Evolutionary conservation across 208 protist species (phyloP).

Genomic region (Leishmania martiniquensis): DNA sequence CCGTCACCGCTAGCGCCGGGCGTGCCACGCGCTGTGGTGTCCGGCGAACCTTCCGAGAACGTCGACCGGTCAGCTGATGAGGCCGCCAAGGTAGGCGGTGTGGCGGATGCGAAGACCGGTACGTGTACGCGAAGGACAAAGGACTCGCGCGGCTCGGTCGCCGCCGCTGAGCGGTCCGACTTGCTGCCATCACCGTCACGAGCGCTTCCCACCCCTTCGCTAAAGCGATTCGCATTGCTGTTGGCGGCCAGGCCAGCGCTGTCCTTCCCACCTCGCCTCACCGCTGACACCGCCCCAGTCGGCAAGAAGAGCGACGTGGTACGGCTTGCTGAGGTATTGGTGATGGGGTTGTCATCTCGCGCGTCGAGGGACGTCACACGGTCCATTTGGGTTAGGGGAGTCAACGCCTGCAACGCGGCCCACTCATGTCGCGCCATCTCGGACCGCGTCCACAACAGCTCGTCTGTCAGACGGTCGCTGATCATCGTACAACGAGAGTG

Average conservation of each 20-base stretch:
- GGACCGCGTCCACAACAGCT: conserved; percentile 24
- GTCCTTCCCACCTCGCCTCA: neutral
- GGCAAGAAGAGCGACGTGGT: neutral
- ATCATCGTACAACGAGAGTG: conserved; percentile 6
- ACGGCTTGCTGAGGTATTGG: neutral
- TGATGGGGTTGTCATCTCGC: neutral
- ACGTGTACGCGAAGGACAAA: conserved; percentile 28
- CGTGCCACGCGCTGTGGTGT: neutral
- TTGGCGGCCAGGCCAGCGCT: neutral
- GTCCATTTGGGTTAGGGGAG: conserved; percentile 30
- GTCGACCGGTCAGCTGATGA: neutral
- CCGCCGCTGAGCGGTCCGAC: too few species aligned
- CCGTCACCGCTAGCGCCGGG: neutral
- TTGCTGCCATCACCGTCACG: neutral
- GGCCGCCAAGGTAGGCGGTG: conserved; percentile 6
- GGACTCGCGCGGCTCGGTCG: conserved; percentile 1
- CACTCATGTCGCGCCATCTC: conserved; percentile 27
- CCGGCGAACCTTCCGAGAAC: neutral
- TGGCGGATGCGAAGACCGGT: conserved; percentile 20
- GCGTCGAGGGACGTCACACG: neutral
- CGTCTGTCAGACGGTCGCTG: conserved; percentile 25
- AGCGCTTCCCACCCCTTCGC: neutral
- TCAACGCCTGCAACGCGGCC: conserved; percentile 12
- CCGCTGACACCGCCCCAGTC: neutral
- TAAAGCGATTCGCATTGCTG: neutral